Base-by-base conservation (phyloP, 345 rosid genomes). In the Gossypium longicalyx region DNA sequence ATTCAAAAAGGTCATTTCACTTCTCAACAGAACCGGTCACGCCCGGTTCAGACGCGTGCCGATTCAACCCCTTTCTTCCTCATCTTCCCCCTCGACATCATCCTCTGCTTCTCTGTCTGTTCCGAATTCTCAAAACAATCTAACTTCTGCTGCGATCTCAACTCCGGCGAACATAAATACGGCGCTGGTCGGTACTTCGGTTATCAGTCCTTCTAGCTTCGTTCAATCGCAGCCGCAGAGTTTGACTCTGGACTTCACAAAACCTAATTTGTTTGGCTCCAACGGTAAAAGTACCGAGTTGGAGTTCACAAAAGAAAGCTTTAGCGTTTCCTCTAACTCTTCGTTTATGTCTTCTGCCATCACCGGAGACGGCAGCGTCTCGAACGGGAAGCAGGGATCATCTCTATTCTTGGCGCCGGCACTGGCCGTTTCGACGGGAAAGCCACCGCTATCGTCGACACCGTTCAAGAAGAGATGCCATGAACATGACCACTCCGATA, bases 41-140 rank as follows among this genome's bases (percentile, higher is more conserved):
- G 98, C 98, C 43, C 88, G 98, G 22, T 94, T 94, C 82, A 73
- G 98, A 38, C 98, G 97, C 3, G 97, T 86, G 1, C 98, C 98
- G 61, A 70, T 80, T 68, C 89, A 74, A 12, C 77, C 89, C 2
- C 34, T 86, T 1, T 75, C 80, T 0, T 58, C 88, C 0, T 53
- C 83, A 5, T 63, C 81, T 1, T 75, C 80, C 0, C 53, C 88
- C 0, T 49, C 83, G 7, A 59, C 81, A 2, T 71, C 73, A 1
- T 73, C 78, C 2, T 56, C 83, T 0, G 65, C 59, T 4, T 17
- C 76, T 12, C 66, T 56, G 15, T n/a, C 63, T 1, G 27, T 52
- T 29, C 38, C 80, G 43, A 56, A 44, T 7, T 9, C 76, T 11
- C 76, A 47, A 9, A 61, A 71, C 17, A 64, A 9, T 20, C 53